These are phyloP conservation scores for Agrostemma githago DNA, from an alignment of 148 eudicot species.

Conservation along the genomic window DNA sequence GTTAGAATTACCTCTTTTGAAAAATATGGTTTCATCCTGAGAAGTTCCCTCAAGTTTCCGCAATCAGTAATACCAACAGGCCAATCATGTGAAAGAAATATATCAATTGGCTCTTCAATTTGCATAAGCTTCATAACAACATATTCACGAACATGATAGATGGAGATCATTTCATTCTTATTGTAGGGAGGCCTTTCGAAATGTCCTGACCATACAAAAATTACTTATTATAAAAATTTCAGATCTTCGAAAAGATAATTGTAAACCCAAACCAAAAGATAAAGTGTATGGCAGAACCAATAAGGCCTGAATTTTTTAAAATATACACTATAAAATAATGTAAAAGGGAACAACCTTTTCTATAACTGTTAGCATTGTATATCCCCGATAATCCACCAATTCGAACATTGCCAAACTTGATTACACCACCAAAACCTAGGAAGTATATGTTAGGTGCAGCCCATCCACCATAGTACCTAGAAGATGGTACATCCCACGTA, in stretches of 20 bases:
- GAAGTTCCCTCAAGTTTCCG: constrained; percentile 67
- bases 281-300: neutral
- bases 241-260: neutral
- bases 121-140: constrained; percentile 91
- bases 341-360: constrained; percentile 51
- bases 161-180: constrained; percentile 60
- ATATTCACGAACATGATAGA: constrained; percentile 95
- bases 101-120: constrained; percentile 82
- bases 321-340: constrained; percentile 1
- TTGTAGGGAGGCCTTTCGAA: constrained; percentile 87
- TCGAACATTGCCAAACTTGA: constrained; percentile 88
- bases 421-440: constrained; percentile 91
- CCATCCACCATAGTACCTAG: constrained; percentile 99
- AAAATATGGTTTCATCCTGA: constrained; percentile 58
- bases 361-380: constrained; percentile 66
- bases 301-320: neutral
- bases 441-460: constrained; percentile 91
- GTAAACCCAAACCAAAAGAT: neutral
- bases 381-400: constrained; percentile 98
- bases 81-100: constrained; percentile 98
- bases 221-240: neutral
- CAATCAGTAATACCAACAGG: constrained; percentile 82
- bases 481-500: constrained; percentile 17
- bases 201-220: constrained; percentile 58
- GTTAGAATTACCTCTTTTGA: constrained; percentile 54